Percentiles rank a stretch among this genome's conserved stretches.
phyloP scores from a whole-genome alignment of 164 flowering plant species.

The Stephania cephalantha region DNA sequence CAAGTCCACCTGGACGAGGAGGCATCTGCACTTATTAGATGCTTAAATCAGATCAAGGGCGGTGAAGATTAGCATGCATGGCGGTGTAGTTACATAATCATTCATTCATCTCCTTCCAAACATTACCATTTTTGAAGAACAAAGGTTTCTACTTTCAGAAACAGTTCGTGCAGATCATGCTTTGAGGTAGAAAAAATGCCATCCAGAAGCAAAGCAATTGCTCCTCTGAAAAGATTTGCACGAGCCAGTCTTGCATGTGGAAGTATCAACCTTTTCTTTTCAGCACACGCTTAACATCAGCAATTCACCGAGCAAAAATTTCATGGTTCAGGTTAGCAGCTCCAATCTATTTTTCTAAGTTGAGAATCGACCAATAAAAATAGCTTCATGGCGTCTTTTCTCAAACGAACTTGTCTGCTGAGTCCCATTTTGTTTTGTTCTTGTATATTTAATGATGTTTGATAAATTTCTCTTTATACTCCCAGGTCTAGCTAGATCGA shows the following conservation, averaged over 20 bases:
- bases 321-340: conserved; percentile 19
- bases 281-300: conserved; percentile 16
- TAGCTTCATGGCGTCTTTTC: conserved; percentile 19
- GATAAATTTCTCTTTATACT: conserved; percentile 21
- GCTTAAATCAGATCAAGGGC: conserved; percentile 10
- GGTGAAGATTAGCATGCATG: background rate
- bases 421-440: conserved; percentile 12
- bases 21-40: conserved; percentile 19
- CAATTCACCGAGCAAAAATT: conserved; percentile 22
- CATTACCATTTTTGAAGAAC: background rate
- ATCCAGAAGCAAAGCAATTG: conserved; percentile 8
- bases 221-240: conserved; percentile 8
- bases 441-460: conserved; percentile 14
- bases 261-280: conserved; percentile 17
- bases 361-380: conserved; percentile 10
- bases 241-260: conserved; percentile 20
- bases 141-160: background rate
- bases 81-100: background rate
- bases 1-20: conserved; percentile 36
- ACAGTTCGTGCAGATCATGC: background rate
- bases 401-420: conserved; percentile 19
- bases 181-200: background rate
- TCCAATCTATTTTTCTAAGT: conserved; percentile 17
- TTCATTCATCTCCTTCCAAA: background rate
- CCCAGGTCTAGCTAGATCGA: conserved; percentile 15